These are phyloP conservation scores for Linderniella brevidens DNA, from an alignment of 257 asterid genomes.

Conservation along the genomic window DNA sequence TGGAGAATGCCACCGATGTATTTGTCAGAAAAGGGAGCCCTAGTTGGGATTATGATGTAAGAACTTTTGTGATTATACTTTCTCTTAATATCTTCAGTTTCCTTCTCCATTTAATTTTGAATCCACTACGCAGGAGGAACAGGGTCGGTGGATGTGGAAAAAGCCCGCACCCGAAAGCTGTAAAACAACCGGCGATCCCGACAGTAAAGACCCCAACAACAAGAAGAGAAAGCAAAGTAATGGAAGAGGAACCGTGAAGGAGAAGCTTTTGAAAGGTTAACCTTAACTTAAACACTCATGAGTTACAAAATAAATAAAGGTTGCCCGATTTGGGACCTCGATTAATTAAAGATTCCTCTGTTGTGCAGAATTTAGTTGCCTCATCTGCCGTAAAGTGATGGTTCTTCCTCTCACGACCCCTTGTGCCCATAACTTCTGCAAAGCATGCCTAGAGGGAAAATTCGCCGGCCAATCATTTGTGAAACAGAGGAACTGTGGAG, in stretches of 20 bases:
- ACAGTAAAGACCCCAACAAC: slow-evolving; percentile 14
- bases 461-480: slow-evolving; percentile 52
- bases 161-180: slow-evolving; percentile 47
- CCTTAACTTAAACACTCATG: not conserved
- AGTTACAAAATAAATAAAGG: no score
- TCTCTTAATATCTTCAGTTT: no score
- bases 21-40: slow-evolving; percentile 50
- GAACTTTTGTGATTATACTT: slow-evolving; percentile 6
- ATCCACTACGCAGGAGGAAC: slow-evolving; percentile 29
- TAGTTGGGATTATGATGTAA: slow-evolving; percentile 74
- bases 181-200: no score
- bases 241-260: slow-evolving; percentile 29
- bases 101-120: slow-evolving; percentile 4
- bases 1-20: slow-evolving; percentile 30
- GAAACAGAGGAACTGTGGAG: slow-evolving; percentile 45
- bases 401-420: slow-evolving; percentile 62
- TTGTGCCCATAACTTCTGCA: slow-evolving; percentile 78
- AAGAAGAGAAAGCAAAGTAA: slow-evolving; percentile 25
- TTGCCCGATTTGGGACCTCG: no score
- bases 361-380: slow-evolving; percentile 58
- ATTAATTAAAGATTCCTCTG: not conserved
- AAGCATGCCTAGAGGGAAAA: slow-evolving; percentile 43
- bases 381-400: slow-evolving; percentile 44
- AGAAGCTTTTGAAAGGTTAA: no score
- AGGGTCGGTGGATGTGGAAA: slow-evolving; percentile 57